Base-by-base conservation (phyloP, 805 yeast genomes). In the Kazachstania bromeliacearum region DNA sequence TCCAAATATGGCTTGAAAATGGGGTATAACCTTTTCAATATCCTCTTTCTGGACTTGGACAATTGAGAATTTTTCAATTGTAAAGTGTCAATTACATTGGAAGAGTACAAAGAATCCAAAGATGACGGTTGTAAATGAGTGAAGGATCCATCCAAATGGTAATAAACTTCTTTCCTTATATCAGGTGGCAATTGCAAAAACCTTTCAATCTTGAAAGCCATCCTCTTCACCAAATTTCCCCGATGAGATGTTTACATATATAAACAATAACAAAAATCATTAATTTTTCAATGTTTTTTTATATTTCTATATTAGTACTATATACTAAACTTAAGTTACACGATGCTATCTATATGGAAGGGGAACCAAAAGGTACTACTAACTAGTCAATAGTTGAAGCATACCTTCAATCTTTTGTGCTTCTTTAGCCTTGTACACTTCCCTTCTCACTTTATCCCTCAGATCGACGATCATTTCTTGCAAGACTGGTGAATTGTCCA, bases 331-430 rank as follows among this genome's bases (percentile, higher is more conserved):
- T n/a, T n/a, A n/a, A n/a, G n/a, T n/a, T n/a, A n/a, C n/a, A n/a
- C n/a, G n/a, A n/a, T n/a, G n/a, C n/a, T n/a, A n/a, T n/a, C n/a
- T n/a, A n/a, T n/a, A n/a, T n/a, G n/a, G n/a, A n/a, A n/a, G n/a
- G n/a, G 37, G 70, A 66, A 43, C 66, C 71, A 1, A 65, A 67
- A 17, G 88, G 85, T 4, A 78, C 85, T n/a, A n/a, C 21, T 32
- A 48, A 41, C 46, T 71, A 42, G 87, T 79, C 50, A 89, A 67
- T 47, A 92, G 61, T 60, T 85, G 94, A 49, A 92, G 66, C 96
- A 92, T 92, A 37, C 98, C 98, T 50, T 82, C 85, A 30, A 92
- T 76, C 55, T 77, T 79, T 57, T 80, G 82, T 5, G 96, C 94
- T 55, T 88, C 96, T 54, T 75, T 75, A 30, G 95, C 83, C 52